Percentiles rank a stretch among this genome's conserved stretches.
phyloP scores from a whole-genome alignment of 805 yeast genomes.

The Kodamaea fukazawae region DNA sequence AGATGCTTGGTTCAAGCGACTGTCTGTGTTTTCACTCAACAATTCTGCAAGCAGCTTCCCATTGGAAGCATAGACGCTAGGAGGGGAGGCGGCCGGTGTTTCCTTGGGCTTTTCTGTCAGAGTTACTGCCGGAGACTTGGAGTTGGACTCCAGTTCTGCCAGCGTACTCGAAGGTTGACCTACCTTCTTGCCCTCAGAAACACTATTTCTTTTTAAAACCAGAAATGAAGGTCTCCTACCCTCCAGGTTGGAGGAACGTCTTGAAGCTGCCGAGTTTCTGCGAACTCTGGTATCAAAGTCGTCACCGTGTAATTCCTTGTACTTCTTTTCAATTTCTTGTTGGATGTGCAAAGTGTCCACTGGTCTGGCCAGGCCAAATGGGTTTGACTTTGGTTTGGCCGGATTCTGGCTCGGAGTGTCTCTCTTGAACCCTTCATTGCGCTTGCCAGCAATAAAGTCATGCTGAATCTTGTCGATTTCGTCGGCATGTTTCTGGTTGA shows the following conservation, averaged over 20 bases:
- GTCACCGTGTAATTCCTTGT: conserved; percentile 86
- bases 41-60: conserved; percentile 40
- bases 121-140: not conserved
- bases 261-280: conserved; percentile 9
- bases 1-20: conserved; percentile 13
- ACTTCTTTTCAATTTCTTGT: conserved; percentile 68
- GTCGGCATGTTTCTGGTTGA: conserved; percentile 34
- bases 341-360: conserved; percentile 71
- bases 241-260: conserved; percentile 11
- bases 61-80: conserved; percentile 9
- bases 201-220: conserved; percentile 17
- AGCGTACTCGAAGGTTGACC: not conserved
- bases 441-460: conserved; percentile 19
- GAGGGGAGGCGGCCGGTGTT: conserved; percentile 1
- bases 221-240: conserved; percentile 17
- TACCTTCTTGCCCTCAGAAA: conserved; percentile 1
- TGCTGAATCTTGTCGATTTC: conserved; percentile 31
- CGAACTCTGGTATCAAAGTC: conserved; percentile 9
- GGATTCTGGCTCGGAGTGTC: conserved; percentile 10
- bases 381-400: conserved; percentile 50
- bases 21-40: conserved; percentile 25
- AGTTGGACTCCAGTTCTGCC: not conserved
- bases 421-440: conserved; percentile 3
- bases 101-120: not conserved
- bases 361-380: conserved; percentile 85